Conservation (phyloP, 1,139 yeast species). For the Petasospora fabianii region DNA sequence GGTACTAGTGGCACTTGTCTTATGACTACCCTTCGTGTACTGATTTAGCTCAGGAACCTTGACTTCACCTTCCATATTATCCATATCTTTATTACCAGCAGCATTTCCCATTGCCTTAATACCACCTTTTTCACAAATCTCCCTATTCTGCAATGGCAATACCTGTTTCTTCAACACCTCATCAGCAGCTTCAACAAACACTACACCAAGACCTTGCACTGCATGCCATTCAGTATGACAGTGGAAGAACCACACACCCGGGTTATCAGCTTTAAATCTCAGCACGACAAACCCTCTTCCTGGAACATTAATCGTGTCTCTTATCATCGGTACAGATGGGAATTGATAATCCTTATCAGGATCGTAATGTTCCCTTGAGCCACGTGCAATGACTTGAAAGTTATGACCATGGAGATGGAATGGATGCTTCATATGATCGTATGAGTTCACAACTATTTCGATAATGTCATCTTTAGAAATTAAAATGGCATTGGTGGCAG, state of each 20-base stretch:
- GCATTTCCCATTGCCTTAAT: conserved; percentile 69
- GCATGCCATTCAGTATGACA: conserved; percentile 85
- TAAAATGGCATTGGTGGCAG: conserved; percentile 48
- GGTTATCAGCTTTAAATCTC: conserved; percentile 63
- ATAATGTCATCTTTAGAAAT: conserved; percentile 53
- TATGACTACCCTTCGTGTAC: background rate
- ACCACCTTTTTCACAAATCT: conserved; percentile 53
- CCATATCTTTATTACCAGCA: conserved; percentile 66
- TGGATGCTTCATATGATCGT: conserved; percentile 87
- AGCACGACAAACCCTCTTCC: conserved; percentile 55
- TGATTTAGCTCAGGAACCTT: background rate
- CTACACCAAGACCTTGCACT: conserved; percentile 59
- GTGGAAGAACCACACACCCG: conserved; percentile 80
- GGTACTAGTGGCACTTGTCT: background rate
- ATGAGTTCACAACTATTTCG: conserved; percentile 68
- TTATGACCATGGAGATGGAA: conserved; percentile 88
- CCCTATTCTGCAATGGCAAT: conserved; percentile 51
- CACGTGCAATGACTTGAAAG: conserved; percentile 68
- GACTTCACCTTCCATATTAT: conserved; percentile 63
- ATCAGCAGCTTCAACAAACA: conserved; percentile 56
- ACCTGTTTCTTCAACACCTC: conserved; percentile 44
- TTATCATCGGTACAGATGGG: conserved; percentile 53
- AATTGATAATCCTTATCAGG: conserved; percentile 39
- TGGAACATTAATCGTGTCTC: conserved; percentile 64
- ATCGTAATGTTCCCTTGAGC: conserved; percentile 41